These are phyloP conservation scores for Linaria vulgaris DNA, from an alignment of 257 asterid genomes.

Conservation along the genomic window DNA sequence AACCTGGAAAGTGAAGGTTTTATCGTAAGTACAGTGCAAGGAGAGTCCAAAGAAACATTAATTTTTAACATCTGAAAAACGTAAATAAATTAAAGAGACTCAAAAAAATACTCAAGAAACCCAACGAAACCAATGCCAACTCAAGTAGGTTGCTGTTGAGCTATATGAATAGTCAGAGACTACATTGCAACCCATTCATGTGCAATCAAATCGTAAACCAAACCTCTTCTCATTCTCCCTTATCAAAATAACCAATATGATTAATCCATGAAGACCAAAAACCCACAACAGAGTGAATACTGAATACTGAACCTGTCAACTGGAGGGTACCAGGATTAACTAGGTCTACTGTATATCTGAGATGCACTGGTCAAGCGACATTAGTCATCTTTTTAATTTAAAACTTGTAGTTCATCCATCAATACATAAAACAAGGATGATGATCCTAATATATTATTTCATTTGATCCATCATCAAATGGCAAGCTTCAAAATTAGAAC, in stretches of 20 bases:
- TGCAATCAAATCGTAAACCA: background rate
- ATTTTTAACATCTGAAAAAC: background rate
- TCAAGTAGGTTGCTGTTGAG: constrained; percentile 5
- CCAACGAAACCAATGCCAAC: constrained; percentile 1
- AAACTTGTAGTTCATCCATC: too few species aligned
- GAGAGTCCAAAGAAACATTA: background rate
- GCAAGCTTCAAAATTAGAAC: too few species aligned
- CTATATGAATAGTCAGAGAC: constrained; percentile 12
- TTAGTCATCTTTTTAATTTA: too few species aligned
- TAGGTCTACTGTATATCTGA: too few species aligned
- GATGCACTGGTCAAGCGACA: too few species aligned
- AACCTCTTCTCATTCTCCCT: background rate
- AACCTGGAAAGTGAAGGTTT: constrained; percentile 49
- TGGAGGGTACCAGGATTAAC: too few species aligned
- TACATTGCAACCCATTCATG: constrained; percentile 1
- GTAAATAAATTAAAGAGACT: background rate
- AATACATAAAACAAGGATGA: constrained; percentile 4
- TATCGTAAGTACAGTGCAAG: constrained; percentile 5
- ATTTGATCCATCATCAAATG: too few species aligned
- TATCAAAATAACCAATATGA: background rate
- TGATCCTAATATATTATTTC: constrained; percentile 13
- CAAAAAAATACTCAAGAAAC: background rate
- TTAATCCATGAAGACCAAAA: constrained; percentile 1
- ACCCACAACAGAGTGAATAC: background rate
- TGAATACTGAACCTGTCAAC: too few species aligned